phyloP scores from a whole-genome alignment of 1,284 basidiomycete genomes.

The Trichosporon coremiiforme region DNA sequence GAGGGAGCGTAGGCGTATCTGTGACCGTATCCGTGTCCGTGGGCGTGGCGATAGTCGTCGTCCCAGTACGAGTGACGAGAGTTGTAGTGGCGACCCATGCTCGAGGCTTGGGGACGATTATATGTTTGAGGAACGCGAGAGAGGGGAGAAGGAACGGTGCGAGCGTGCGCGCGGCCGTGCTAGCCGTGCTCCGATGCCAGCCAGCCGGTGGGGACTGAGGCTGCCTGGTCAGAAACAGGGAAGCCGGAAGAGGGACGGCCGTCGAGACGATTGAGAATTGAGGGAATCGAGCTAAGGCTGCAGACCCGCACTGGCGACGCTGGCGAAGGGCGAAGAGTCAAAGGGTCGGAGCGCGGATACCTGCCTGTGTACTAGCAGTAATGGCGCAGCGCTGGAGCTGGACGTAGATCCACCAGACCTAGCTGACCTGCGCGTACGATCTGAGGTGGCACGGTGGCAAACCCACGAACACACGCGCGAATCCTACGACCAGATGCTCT shows the following conservation, averaged over 20 bases:
- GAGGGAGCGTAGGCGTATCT: not conserved
- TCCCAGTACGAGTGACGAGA: conserved; percentile 12
- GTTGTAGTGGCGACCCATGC: conserved; percentile 17
- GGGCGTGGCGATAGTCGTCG: not conserved
- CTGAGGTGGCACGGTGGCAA: not conserved
- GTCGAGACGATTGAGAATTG: not conserved
- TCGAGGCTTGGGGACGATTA: not conserved
- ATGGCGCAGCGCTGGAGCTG: too few relatives aligned
- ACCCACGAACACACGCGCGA: not conserved
- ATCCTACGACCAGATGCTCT: not conserved
- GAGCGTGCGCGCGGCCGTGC: too few relatives aligned
- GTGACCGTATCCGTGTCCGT: not conserved
- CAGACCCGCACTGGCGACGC: not conserved
- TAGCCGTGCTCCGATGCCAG: not conserved
- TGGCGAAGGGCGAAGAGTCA: not conserved
- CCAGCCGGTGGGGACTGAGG: not conserved
- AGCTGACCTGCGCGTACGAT: too few relatives aligned
- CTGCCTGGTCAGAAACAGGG: too few relatives aligned
- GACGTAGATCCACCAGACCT: too few relatives aligned
- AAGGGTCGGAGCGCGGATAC: not conserved
- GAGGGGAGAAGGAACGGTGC: not conserved
- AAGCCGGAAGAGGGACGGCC: too few relatives aligned
- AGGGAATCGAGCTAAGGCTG: not conserved
- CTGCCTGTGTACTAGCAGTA: not conserved
- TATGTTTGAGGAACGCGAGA: conserved; percentile 13